Percentiles rank a stretch among this genome's conserved stretches.
phyloP scores from a whole-genome alignment of 2,329 filamentous ascomycete species.

The Ustulina deusta region DNA sequence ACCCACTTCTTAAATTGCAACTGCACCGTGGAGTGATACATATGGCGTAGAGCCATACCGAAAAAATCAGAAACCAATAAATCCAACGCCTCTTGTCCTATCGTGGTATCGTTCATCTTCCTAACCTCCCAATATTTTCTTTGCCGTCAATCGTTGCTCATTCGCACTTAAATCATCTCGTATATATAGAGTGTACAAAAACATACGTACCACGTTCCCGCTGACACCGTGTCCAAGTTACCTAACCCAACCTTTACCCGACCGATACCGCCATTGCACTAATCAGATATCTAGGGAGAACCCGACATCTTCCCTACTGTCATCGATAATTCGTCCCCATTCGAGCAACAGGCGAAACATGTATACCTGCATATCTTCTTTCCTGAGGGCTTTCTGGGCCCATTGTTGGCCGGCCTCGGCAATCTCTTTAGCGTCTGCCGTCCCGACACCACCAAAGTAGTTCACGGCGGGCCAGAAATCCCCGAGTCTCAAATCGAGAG shows the following conservation, averaged over 20 bases:
- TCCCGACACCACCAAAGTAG: conserved; percentile 46
- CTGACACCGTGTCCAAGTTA: not conserved
- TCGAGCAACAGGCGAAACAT: conserved; percentile 66
- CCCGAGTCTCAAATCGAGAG: conserved; percentile 62
- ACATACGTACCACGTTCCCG: not conserved
- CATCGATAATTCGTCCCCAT: conserved; percentile 58
- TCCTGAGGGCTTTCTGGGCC: conserved; percentile 65
- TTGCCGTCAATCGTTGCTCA: not conserved
- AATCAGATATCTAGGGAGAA: conserved; percentile 41
- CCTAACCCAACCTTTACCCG: not conserved
- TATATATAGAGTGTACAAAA: not conserved
- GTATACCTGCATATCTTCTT: conserved; percentile 70
- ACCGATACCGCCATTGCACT: not conserved
- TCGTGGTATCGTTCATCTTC: not conserved
- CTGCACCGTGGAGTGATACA: not conserved
- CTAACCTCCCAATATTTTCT: not conserved
- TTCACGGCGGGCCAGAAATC: conserved; percentile 47
- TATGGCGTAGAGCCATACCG: not conserved
- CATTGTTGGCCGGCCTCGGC: conserved; percentile 66
- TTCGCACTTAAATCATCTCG: not conserved
- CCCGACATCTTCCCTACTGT: conserved; percentile 54
- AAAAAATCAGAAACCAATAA: not conserved
- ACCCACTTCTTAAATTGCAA: not conserved
- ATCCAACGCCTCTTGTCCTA: not conserved
- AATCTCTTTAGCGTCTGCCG: conserved; percentile 60